Conservation (phyloP, 2,329 filamentous ascomycete genomes). For the Xylaria digitata region DNA sequence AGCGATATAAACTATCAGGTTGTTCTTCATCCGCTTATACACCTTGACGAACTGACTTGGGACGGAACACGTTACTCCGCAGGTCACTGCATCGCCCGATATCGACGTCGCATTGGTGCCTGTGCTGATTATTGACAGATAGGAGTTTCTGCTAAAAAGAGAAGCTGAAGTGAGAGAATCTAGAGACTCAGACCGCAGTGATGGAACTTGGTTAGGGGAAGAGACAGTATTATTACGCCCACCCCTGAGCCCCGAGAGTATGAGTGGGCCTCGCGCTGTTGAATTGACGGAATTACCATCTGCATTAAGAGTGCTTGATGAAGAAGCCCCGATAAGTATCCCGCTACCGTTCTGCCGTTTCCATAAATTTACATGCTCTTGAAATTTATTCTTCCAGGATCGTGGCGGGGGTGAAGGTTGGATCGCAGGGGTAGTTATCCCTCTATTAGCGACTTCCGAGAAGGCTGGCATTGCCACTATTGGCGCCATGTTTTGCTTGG, state of each 20-base stretch:
- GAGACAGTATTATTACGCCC: not conserved
- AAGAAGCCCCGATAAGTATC: not conserved
- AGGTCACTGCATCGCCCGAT: constrained; percentile 8
- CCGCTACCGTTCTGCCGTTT: constrained; percentile 8
- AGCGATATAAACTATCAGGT: constrained; percentile 23
- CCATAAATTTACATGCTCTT: constrained; percentile 24
- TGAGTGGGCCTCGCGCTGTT: not conserved
- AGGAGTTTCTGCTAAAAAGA: constrained; percentile 30
- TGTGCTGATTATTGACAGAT: constrained; percentile 22
- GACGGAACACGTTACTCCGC: constrained; percentile 14
- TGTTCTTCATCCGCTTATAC: constrained; percentile 29
- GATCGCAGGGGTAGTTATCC: not conserved
- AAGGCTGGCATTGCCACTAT: not conserved
- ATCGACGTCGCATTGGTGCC: constrained; percentile 28
- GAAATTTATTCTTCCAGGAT: constrained; percentile 23
- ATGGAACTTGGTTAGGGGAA: not conserved
- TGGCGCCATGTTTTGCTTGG: constrained; percentile 7
- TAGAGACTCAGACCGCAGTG: constrained; percentile 13
- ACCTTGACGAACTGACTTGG: constrained; percentile 11
- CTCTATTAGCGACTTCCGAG: not conserved
- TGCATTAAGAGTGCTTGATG: not conserved
- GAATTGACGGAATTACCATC: not conserved
- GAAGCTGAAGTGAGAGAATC: constrained; percentile 27
- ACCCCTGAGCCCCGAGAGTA: not conserved
- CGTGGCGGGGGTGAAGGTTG: constrained; percentile 1